Percentiles rank a stretch among this genome's conserved stretches.
Conservation (phyloP, 2,329 filamentous ascomycete genomes). For the Pestalotiopsis fici region DNA sequence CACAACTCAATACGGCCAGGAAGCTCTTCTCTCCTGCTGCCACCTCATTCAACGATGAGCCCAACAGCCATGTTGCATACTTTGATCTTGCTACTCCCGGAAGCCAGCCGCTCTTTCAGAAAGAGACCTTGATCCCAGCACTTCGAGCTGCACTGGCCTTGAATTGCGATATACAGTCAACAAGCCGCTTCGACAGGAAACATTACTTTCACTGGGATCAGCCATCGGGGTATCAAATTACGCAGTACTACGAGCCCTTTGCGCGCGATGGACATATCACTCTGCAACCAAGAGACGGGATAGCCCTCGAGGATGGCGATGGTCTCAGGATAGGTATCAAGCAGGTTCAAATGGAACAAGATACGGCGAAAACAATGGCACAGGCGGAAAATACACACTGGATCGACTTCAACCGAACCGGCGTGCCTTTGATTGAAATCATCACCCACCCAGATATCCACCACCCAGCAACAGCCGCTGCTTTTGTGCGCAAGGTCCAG, state of each 20-base stretch:
- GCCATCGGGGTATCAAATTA: slow-evolving; percentile 94
- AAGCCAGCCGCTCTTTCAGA: slow-evolving; percentile 84
- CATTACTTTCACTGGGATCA: slow-evolving; percentile 99
- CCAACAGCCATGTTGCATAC: slow-evolving; percentile 84
- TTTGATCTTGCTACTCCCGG: slow-evolving; percentile 92
- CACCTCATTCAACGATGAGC: slow-evolving; percentile 65
- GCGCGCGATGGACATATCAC: slow-evolving; percentile 71
- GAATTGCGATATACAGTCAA: slow-evolving; percentile 73
- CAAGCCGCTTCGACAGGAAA: slow-evolving; percentile 90
- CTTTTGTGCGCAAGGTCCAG: slow-evolving; percentile 88
- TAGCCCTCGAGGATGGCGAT: slow-evolving; percentile 72
- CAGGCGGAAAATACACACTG: slow-evolving; percentile 74
- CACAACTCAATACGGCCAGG: slow-evolving; percentile 83
- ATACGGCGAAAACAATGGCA: slow-evolving; percentile 90
- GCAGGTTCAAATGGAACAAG: slow-evolving; percentile 96
- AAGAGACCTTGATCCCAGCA: slow-evolving; percentile 82
- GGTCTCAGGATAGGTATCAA: slow-evolving; percentile 79
- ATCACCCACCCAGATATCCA: slow-evolving; percentile 91
- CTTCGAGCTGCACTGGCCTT: slow-evolving; percentile 84
- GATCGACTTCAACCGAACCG: slow-evolving; percentile 92
- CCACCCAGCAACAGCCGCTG: slow-evolving; percentile 82
- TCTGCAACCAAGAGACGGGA: slow-evolving; percentile 75
- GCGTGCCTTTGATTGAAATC: slow-evolving; percentile 89
- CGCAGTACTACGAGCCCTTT: slow-evolving; percentile 84
- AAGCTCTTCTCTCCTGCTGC: slow-evolving; percentile 85